Evolutionary conservation across 164 flowering plant genomes (phyloP), one percentile per base, ranked within the genome.

Genomic region (Vitis rupestris): DNA sequence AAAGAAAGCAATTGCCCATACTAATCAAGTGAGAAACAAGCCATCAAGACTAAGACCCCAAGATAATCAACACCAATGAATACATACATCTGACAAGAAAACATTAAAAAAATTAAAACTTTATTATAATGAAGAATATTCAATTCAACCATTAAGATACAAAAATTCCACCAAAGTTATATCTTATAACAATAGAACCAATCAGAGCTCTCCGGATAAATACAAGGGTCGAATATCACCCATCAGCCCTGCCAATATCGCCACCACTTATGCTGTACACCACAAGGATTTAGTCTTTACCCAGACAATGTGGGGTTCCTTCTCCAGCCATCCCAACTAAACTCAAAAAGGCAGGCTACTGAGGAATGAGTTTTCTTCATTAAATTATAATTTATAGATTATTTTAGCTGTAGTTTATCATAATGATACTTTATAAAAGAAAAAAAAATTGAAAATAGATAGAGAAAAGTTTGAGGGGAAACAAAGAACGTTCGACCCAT

Each of bases 251-350:
- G 50, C 57, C 71, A 48, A 51, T 51, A 6, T 55, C 44, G 2
- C 30, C 48, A 3, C 47, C 53, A 10, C 50, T 50, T 10, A 52
- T 17, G 59, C 72, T 72, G 79, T 72, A 75, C 72, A 76, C 51
- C 63, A 58, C 68, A 56, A 56, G 27, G 56, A 63, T n/a, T 10
- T 67, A 12, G 5, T 37, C 52, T 52, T 29, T n/a, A 14, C 44
- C 19, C 15, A 11, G 27, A 64, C 29, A 50, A 30, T 50, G 55
- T 69, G 76, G 65, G 72, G 63, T 60, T 71, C 50, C 50, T 19
- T 29, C 51, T 29, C 23, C 79, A 71, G 68, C 69, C 67, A 67
- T 67, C 75, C 72, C 70, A 76, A 48, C 66, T 19, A 67, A 63
- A 9, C 60, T 62, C 48, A 71, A 63, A 63, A 63, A 58, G 29